Evolutionary conservation across 108 stramenopile species (phyloP).

Genomic region (Nitzschia putrida): DNA sequence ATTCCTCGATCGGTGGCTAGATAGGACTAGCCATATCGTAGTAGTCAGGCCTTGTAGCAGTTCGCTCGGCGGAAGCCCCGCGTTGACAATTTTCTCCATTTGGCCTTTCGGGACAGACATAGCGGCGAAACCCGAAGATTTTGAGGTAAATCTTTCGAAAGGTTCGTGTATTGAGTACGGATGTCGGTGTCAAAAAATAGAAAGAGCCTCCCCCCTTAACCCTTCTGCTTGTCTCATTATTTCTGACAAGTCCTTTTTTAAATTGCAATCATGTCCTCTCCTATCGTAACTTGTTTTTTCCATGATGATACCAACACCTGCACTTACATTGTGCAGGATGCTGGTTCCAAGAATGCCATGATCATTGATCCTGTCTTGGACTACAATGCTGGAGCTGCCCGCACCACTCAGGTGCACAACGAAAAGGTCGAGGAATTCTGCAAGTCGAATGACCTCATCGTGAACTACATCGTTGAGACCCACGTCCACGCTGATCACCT

Average conservation of each 20-base stretch:
- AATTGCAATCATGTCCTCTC: slow-evolving; percentile 12
- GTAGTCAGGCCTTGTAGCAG: too few relatives aligned
- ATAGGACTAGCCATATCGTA: too few relatives aligned
- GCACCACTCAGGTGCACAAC: slow-evolving; percentile 15
- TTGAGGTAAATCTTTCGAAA: background rate
- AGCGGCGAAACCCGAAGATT: background rate
- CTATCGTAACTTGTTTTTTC: slow-evolving; percentile 21
- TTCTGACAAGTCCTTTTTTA: background rate
- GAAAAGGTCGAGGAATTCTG: slow-evolving; percentile 17
- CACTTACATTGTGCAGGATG: slow-evolving; percentile 28
- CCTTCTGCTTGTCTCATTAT: background rate
- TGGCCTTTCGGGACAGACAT: background rate
- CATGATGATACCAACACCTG: slow-evolving; percentile 21
- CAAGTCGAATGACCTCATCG: slow-evolving; percentile 8
- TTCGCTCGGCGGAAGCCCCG: background rate
- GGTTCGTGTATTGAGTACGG: background rate
- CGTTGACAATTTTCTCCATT: background rate
- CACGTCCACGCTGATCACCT: slow-evolving; percentile 32
- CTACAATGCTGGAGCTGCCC: slow-evolving; percentile 13
- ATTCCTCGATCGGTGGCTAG: too few relatives aligned
- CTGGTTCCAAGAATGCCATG: slow-evolving; percentile 24
- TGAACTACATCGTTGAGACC: slow-evolving; percentile 28
- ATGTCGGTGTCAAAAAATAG: background rate
- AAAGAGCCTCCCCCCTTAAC: background rate
- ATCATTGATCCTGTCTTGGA: slow-evolving; percentile 29